Evolutionary conservation across 2,329 filamentous ascomycete genomes (phyloP), one percentile per base, ranked within the genome.

Genomic region (Botrytis porri): DNA sequence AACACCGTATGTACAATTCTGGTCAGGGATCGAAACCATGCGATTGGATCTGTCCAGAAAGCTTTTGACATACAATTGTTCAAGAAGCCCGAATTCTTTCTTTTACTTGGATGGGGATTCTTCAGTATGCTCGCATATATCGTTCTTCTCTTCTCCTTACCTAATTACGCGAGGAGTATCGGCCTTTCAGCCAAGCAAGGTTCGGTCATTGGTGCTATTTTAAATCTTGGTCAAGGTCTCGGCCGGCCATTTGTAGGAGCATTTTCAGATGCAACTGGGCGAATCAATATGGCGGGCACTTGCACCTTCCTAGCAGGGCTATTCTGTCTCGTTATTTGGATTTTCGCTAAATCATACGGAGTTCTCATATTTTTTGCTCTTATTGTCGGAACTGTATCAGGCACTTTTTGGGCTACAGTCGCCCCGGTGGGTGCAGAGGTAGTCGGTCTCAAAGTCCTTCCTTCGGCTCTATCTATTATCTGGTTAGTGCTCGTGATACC

Each of bases 111-210:
- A 3, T 96, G 90, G 84, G 90, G 90, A 12, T 89, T 90, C 81
- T 89, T 95, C 75, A 90, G 87, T 74, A 88, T 95, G 82, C 83
- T 95, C 22, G 92, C 87, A 8, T 95, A 95, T 77, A 86, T 93
- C 39, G 90, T 93, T 7, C 85, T 94, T n/a, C 86, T 94, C 62
- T 95, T 94, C 81, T 92, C 89, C 18, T 83, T 95, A 63, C 89
- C 92, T 22, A 92, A 91, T 80, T 95, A 94, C 79, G 90, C 90
- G 54, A 86, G 87, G 72, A 86, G 86, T 7, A 87, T 94, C 61
- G 92, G 92, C 1, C 86, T 94, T 43, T 85, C 85, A 1, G 84
- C 91, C 2, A 85, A 87, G 8, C 89, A 95, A 78, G 92, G 91
- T 10, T 89, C 90, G 0, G 84, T 94, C 25, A 85, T 93, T 63